phyloP scores from a whole-genome alignment of 225 moss, liverwort and hornwort species.

The Lunularia cruciata region DNA sequence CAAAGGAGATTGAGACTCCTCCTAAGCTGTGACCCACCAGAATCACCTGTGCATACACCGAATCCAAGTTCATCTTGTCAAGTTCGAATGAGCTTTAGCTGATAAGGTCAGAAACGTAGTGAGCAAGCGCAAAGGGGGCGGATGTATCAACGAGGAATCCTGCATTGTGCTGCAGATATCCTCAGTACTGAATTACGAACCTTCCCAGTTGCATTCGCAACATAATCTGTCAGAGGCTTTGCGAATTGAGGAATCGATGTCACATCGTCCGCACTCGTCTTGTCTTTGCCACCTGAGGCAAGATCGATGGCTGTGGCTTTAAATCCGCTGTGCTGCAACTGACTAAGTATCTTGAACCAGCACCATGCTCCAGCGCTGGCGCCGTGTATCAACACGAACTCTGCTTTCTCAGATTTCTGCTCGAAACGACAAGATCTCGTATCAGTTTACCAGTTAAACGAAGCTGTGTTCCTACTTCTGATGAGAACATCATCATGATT shows the following conservation, averaged over 20 bases:
- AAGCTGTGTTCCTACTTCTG: too few relatives aligned
- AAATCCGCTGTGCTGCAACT: neutral
- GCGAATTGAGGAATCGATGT: neutral
- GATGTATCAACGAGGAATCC: too few relatives aligned
- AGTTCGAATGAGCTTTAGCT: too few relatives aligned
- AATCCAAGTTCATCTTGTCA: too few relatives aligned
- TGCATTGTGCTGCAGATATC: too few relatives aligned
- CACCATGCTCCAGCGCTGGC: conserved; percentile 12
- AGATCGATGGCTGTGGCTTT: conserved; percentile 22
- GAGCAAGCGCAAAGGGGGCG: too few relatives aligned
- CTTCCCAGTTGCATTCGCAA: conserved; percentile 1
- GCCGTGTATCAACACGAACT: conserved; percentile 21
- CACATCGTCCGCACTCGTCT: neutral
- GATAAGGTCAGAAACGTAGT: too few relatives aligned
- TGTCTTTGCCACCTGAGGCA: conserved; percentile 16
- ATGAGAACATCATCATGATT: too few relatives aligned
- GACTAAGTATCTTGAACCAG: conserved; percentile 17
- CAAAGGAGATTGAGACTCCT: conserved; percentile 48
- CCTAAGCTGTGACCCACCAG: conserved; percentile 63
- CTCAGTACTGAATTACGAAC: too few relatives aligned
- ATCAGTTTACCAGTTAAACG: too few relatives aligned
- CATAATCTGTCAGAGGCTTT: conserved; percentile 17
- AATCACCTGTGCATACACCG: conserved; percentile 30
- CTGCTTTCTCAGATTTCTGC: neutral
- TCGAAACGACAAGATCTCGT: neutral